These are phyloP conservation scores for Candida ulmi DNA, from an alignment of 805 yeast genomes.

Conservation along the genomic window DNA sequence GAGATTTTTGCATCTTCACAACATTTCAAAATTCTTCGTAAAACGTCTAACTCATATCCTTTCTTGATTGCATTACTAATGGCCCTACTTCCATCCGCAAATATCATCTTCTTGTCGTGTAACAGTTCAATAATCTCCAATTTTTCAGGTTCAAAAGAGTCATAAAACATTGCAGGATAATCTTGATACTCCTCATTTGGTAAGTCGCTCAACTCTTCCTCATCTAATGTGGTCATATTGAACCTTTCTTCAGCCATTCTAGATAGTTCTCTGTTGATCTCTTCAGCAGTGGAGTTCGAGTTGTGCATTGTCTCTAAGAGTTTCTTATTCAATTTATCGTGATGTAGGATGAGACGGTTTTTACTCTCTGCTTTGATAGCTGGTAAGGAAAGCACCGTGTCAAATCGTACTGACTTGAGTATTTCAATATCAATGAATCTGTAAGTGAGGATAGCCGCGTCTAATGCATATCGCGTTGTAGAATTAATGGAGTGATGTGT, in stretches of 20 bases:
- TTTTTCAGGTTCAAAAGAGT: constrained; percentile 4
- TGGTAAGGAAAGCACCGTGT: constrained; percentile 21
- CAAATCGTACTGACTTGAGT: constrained; percentile 19
- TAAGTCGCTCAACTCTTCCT: constrained; percentile 9
- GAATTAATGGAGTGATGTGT: too few species aligned
- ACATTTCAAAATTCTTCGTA: constrained; percentile 7
- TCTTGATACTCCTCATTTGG: constrained; percentile 10
- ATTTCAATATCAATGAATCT: constrained; percentile 19
- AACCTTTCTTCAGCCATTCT: constrained; percentile 17
- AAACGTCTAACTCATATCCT: neutral
- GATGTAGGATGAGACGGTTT: constrained; percentile 10
- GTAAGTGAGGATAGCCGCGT: constrained; percentile 11
- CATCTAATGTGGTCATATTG: constrained; percentile 4
- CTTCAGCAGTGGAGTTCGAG: constrained; percentile 10
- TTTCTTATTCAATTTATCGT: constrained; percentile 13
- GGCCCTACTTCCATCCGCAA: constrained; percentile 3
- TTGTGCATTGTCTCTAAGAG: constrained; percentile 9
- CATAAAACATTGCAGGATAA: constrained; percentile 13
- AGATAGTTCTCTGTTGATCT: constrained; percentile 11
- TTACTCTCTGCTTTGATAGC: constrained; percentile 10
- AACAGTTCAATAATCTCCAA: constrained; percentile 4
- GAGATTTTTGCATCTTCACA: constrained; percentile 5
- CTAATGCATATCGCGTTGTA: constrained; percentile 14
- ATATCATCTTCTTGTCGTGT: constrained; percentile 7
- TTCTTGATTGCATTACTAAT: constrained; percentile 7